Percentiles rank a stretch among this genome's conserved stretches.
Evolutionary conservation across 495 filamentous ascomycete genomes (phyloP).

Genomic region (Hypoxylon lenormandii): DNA sequence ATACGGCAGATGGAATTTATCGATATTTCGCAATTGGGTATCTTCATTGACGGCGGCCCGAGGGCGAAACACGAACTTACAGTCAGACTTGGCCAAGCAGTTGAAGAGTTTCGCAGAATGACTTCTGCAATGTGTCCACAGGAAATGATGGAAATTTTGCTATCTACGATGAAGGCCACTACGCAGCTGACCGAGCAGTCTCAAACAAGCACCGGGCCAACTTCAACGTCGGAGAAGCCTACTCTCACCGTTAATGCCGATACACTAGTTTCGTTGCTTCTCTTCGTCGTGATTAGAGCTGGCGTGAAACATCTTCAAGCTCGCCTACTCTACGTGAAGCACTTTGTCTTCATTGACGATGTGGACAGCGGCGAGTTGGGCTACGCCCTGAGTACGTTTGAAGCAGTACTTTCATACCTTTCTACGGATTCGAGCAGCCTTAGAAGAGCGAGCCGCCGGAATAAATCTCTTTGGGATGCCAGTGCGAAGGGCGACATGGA

Average conservation of each 20-base stretch:
- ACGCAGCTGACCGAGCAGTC: slow-evolving; percentile 68
- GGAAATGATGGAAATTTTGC: slow-evolving; percentile 89
- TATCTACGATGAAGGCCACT: slow-evolving; percentile 86
- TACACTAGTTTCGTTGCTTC: slow-evolving; percentile 88
- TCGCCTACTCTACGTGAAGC: slow-evolving; percentile 87
- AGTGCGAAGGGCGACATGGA: slow-evolving; percentile 77
- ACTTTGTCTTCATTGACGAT: slow-evolving; percentile 96
- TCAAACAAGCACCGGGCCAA: slow-evolving; percentile 16
- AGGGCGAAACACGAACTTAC: slow-evolving; percentile 78
- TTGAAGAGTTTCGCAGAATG: slow-evolving; percentile 91
- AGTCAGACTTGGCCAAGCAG: slow-evolving; percentile 75
- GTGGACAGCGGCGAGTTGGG: slow-evolving; percentile 97
- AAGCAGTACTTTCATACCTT: slow-evolving; percentile 93
- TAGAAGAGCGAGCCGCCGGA: slow-evolving; percentile 83
- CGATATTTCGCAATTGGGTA: slow-evolving; percentile 93
- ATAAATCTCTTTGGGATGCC: slow-evolving; percentile 89
- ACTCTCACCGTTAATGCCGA: slow-evolving; percentile 92
- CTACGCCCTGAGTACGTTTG: slow-evolving; percentile 95
- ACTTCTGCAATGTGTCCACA: slow-evolving; percentile 85
- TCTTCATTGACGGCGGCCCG: slow-evolving; percentile 78
- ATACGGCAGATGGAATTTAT: slow-evolving; percentile 92
- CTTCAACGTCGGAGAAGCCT: slow-evolving; percentile 54
- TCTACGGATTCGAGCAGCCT: slow-evolving; percentile 82
- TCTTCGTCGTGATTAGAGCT: slow-evolving; percentile 92
- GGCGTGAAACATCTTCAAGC: slow-evolving; percentile 90